Evolutionary conservation across 23 red algal species (phyloP), one percentile per base, ranked within the genome.

Genomic region (Chondrus crispus): DNA sequence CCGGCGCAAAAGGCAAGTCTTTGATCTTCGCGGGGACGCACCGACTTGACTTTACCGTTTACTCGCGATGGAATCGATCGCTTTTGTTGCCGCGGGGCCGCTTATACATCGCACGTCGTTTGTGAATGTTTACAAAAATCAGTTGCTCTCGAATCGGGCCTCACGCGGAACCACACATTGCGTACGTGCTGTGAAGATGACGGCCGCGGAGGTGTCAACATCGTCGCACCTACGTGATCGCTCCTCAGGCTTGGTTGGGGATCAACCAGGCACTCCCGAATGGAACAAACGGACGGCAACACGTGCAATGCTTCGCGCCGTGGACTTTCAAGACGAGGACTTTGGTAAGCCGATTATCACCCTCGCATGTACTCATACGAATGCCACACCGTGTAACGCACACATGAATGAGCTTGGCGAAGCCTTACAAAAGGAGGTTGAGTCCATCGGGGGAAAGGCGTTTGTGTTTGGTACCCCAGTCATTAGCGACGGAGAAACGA

Each of bases 241-340:
- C n/a, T 94, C 90, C 19, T 62, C 90, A 20, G 90, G 58, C 18
- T 50, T 98, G 42, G 93, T 95, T 40, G 96, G 96, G 42, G 88
- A 41, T 74, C 32, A 77, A 66, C 93, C 96, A 0, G 96, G 93
- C 1, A 75, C 90, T 44, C 66, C 43, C 6, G 93, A 96, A 20
- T 99, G 97, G 97, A 96, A 93, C 88, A 96, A 96, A 44, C 91
- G 97, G 29, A 95, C 97, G 16, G 97, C 97, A 42, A 94, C 97
- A 55, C 90, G 97, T 58, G 94, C 97, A 20, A 99, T 99, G 97
- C 57, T 99, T 14, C 91, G 97, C 20, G 97, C 97, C 51, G 95
- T 99, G n/a, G 87, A 96, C 81, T 99, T 99, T 62, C 91, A 45
- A 22, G 94, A 95, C 46, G 97, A 95, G 41, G 97, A 99, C 68